Base-by-base conservation (phyloP, 768 basidiomycete species). In the Mycena floridula region DNA sequence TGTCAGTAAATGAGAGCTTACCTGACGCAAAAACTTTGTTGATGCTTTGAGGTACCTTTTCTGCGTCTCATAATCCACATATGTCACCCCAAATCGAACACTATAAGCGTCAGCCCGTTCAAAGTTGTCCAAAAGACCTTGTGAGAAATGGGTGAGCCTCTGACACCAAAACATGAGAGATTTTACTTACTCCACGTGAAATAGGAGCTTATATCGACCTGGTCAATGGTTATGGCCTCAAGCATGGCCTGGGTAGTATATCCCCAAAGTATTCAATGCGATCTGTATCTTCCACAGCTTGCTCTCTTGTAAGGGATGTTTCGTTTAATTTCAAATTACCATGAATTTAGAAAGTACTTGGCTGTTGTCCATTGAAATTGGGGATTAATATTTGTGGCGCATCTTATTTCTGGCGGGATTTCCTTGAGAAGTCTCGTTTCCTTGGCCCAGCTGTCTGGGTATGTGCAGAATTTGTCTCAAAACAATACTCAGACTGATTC, bases 41-140 rank as follows among this genome's bases (percentile, higher is more conserved):
- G 78, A 82, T 15, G 73, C 75, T 54, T 85, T 85, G 13, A 81
- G 81, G 54, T 73, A 75, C 16, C 82, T 69, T 62, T 78, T 69
- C 61, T 81, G 83, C 4, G 82, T 84, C 46, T 73, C 63, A 59
- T 81, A 85, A 63, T 85, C 79, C 42, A 86, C 81, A 53, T 85
- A 82, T 20, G 80, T 84, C 44, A 82, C 70, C 44, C 82, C 82
- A 53, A 86, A 86, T 5, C 83, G 77, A 5, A 81, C 82, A 25
- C 56, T 57, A 52, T 82, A 82, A 21, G 82, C 80, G 46, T 85
- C 82, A n/a, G 81, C 79, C 81, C 83, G 82, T 62, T 85, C 82
- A 50, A 85, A 83, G 61, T 84, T 84, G 54, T 84, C 82, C 37
- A 85, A 57, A 54, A 85, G 69, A 65, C 78, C 78, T 80, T 20